Evolutionary conservation across 805 yeast species (phyloP).

Genomic region (Saccharomycopsis synnaedendra): DNA sequence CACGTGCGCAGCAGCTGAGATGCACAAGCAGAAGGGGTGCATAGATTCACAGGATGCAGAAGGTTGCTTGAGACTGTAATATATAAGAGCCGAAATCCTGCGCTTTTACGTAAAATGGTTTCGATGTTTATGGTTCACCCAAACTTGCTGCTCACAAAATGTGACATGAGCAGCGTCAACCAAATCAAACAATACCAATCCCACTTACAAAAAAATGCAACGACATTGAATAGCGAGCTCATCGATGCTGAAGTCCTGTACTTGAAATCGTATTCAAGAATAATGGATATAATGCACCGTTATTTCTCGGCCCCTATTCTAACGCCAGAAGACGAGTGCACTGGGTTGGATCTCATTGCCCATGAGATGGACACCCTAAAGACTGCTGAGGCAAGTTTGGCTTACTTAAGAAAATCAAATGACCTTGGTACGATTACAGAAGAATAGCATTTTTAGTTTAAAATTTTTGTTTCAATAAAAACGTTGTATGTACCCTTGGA

Average conservation of each 20-base stretch:
- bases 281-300: conserved; percentile 7
- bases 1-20: not conserved
- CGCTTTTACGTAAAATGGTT: conserved; percentile 5
- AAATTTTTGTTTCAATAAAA: not conserved
- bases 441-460: not conserved
- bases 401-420: not conserved
- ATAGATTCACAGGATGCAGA: too few species aligned
- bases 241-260: conserved; percentile 9
- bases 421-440: not conserved
- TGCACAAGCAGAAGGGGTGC: not conserved
- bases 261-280: conserved; percentile 5
- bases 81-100: too few species aligned
- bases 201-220: not conserved
- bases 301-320: conserved; percentile 13
- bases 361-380: conserved; percentile 11
- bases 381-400: not conserved
- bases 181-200: conserved; percentile 6
- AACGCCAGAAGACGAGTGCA: conserved; percentile 9
- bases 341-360: conserved; percentile 11
- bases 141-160: conserved; percentile 9
- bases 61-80: too few species aligned
- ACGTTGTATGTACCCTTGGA: too few species aligned
- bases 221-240: not conserved
- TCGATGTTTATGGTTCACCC: conserved; percentile 14
- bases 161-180: conserved; percentile 8